Evolutionary conservation across 2,329 filamentous ascomycete species (phyloP).

Genomic region (Xylaria sp.): DNA sequence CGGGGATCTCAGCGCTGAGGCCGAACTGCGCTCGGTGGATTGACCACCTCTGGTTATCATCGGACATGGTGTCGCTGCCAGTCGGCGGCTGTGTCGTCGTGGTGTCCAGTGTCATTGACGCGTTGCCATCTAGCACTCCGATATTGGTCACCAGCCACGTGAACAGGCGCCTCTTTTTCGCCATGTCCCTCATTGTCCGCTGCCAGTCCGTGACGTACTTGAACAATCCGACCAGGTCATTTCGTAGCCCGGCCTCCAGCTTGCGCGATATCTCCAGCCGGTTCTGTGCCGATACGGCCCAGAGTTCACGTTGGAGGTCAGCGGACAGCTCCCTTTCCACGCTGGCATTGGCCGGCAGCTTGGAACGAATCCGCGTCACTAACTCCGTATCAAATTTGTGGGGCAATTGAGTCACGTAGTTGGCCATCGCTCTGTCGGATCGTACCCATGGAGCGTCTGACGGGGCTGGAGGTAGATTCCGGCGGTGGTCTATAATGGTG

Average conservation of each 20-base stretch:
- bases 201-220: conserved; percentile 52
- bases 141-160: conserved; percentile 53
- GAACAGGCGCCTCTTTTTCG: conserved; percentile 47
- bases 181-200: conserved; percentile 45
- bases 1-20: conserved; percentile 38
- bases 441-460: conserved; percentile 19
- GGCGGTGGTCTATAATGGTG: conserved; percentile 35
- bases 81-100: too few species aligned
- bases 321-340: conserved; percentile 20
- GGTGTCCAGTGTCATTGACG: neutral
- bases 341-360: conserved; percentile 6
- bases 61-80: neutral
- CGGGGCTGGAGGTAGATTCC: conserved; percentile 30
- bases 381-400: conserved; percentile 36
- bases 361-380: conserved; percentile 35
- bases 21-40: conserved; percentile 40
- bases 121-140: conserved; percentile 47
- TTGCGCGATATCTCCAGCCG: conserved; percentile 48
- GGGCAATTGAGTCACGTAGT: conserved; percentile 38
- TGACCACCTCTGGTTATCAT: conserved; percentile 33
- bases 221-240: conserved; percentile 51
- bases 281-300: conserved; percentile 41
- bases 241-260: conserved; percentile 44
- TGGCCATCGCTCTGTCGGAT: conserved; percentile 32
- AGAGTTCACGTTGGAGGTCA: conserved; percentile 32